Evolutionary conservation across 352 stramenopile genomes (phyloP).

Genomic region (Pythium scleroteichum): DNA sequence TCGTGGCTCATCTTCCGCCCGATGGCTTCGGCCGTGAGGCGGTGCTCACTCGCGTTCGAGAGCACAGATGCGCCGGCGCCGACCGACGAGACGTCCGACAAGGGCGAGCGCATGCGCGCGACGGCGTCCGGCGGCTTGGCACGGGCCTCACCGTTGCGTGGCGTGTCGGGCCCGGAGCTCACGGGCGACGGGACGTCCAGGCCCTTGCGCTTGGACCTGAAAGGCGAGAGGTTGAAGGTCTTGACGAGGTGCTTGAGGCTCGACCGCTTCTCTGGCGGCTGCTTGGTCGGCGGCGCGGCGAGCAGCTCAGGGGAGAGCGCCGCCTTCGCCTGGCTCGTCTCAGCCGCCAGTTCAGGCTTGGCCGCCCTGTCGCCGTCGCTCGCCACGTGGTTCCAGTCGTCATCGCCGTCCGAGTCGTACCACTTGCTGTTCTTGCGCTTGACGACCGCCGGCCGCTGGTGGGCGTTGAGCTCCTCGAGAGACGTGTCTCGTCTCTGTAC

Average conservation of each 20-base stretch:
- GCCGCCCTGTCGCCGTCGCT: slow-evolving; percentile 13
- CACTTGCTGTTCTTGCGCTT: slow-evolving; percentile 30
- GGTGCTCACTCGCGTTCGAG: slow-evolving; percentile 10
- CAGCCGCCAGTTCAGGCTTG: neutral
- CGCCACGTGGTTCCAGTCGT: slow-evolving; percentile 20
- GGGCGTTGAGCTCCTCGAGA: neutral
- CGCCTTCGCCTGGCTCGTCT: neutral
- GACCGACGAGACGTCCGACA: slow-evolving; percentile 21
- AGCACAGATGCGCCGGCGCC: neutral
- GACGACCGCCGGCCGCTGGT: slow-evolving; percentile 9
- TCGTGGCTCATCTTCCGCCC: slow-evolving; percentile 19
- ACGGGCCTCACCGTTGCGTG: neutral
- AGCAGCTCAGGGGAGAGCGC: slow-evolving; percentile 5
- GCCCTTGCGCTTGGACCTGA: slow-evolving; percentile 40
- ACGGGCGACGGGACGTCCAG: slow-evolving; percentile 23
- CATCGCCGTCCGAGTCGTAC: slow-evolving; percentile 30
- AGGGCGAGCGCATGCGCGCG: slow-evolving; percentile 17
- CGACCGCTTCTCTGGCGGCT: slow-evolving; percentile 39
- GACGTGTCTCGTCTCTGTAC: slow-evolving; percentile 4
- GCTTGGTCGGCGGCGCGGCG: neutral
- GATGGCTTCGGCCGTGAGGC: neutral
- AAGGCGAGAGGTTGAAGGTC: slow-evolving; percentile 64
- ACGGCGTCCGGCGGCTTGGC: neutral
- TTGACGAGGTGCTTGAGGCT: slow-evolving; percentile 74
- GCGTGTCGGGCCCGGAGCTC: slow-evolving; percentile 15